Evolutionary conservation across 2,329 filamentous ascomycete species (phyloP), one percentile per base, ranked within the genome.

Genomic region (Daldinia sp.): DNA sequence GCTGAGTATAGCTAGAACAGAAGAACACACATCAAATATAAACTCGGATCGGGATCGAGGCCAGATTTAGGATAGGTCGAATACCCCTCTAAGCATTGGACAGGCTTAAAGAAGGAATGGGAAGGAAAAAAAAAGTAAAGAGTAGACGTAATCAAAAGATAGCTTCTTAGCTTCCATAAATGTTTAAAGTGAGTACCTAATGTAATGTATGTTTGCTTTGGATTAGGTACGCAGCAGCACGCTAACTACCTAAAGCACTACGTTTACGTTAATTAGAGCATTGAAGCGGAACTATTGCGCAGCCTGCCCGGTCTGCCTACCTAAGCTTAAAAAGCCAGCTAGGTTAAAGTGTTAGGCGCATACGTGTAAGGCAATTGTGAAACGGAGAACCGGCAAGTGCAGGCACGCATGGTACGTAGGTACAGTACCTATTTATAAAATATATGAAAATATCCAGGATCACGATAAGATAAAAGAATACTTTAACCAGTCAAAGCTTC

Each of bases 381-480:
- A 39, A 56, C 53, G 53, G 53, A 56, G 12, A 26, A 42, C 23
- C 53, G 35, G 53, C 20, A 46, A 15, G 4, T 48, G 23, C 10
- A 35, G 7, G 10, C 9, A 6, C 6, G 10, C 5, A 35, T 35
- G 4, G 6, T 48, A 44, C 15, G 41, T 44, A 44, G 2, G 41
- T 44, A 10, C 18, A 28, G 12, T 50, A 18, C 18, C 10, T 48
- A 46, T n/a, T 51, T 18, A 51, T 51, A 33, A 30, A n/a, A n/a
- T 51, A 33, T 33, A 48, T 51, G 46, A 10, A 51, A 18, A 4
- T 51, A 51, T 12, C 46, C n/a, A 46, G 54, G 39, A 46, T 46
- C 20, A 18, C 20, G 67, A 70, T 68, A 70, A 68, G 65, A 70
- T 72, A 68, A 70, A 70, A 55, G 64, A 51, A 12, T 33, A 51